Evolutionary conservation across 1,139 yeast species (phyloP), one percentile per base, ranked within the genome.

Genomic region (Tardiomyces digboiensis): DNA sequence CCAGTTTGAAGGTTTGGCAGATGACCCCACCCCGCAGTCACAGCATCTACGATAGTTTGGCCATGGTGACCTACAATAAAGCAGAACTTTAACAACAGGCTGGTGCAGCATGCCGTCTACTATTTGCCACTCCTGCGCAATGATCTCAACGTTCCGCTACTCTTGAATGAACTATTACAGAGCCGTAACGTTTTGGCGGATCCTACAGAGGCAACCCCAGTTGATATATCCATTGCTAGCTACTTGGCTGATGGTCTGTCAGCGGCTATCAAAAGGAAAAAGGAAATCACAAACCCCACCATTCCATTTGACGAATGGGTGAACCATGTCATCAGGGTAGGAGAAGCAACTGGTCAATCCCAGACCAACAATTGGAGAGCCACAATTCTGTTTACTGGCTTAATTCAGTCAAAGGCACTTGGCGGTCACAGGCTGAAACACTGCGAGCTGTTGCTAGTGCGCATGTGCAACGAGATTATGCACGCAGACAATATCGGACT

Each of bases 281-380:
- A 71, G 42, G 66, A 66, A 43, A 66, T 82, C 3, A 77, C 86
- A 7, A 75, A 75, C 48, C 93, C 93, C 1, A 71, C 85, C 0
- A 56, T 83, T 7, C 60, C 78, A 1, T 63, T 77, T 19, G 66
- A 72, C 48, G 63, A 66, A 2, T 83, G 82, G 68, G 76, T 74
- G 52, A 60, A 66, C 4, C 65, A 72, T 0, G 46, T 79, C 2
- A 50, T 67, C 18, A 29, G 33, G 1, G 19, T 41, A 13, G 21
- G 22, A 2, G 37, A 42, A 2, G 44, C 51, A 10, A 39, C 44
- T 23, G 6, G 23, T 8, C 37, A 26, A 26, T 40, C 7, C 46
- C 52, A 1, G 45, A 12, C 19, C 52, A 8, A 42, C 49, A 5
- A 39, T 45, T 2, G 54, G 16, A 36, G 21, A 13, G 26, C 14